Evolutionary conservation across 257 asterid genomes (phyloP).

Genomic region (Craterostigma plantagineum): DNA sequence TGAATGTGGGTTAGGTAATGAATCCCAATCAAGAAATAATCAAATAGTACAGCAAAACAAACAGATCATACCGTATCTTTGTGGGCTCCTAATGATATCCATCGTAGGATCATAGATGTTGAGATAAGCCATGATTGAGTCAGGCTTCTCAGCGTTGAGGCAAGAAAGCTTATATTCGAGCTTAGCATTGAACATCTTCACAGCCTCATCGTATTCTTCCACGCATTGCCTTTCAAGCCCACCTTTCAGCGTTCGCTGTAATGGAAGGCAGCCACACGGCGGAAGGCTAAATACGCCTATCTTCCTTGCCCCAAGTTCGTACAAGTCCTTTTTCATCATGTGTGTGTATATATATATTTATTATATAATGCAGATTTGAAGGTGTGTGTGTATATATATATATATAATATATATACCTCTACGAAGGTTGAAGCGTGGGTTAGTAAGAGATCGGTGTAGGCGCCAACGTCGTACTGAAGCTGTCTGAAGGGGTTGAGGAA

Average conservation of each 20-base stretch:
- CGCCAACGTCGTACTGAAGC: conserved; percentile 20
- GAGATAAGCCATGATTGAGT: conserved; percentile 21
- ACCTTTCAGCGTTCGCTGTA: conserved; percentile 30
- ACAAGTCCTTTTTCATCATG: conserved; percentile 28
- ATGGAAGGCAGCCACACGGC: conserved; percentile 35
- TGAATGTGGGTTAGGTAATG: too few species aligned
- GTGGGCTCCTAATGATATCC: conserved; percentile 27
- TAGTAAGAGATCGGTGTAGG: conserved; percentile 47
- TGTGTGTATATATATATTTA: too few species aligned
- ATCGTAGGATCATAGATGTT: conserved; percentile 23
- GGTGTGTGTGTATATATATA: too few species aligned
- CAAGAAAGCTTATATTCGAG: conserved; percentile 14
- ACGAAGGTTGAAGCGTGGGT: conserved; percentile 36
- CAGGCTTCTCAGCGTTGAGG: conserved; percentile 16
- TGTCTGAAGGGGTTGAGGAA: conserved; percentile 28
- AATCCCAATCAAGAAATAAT: too few species aligned
- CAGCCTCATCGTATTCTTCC: conserved; percentile 20
- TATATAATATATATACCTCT: conserved; percentile 16
- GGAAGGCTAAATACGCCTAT: conserved; percentile 20
- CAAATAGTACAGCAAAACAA: too few species aligned
- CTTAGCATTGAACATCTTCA: conserved; percentile 18
- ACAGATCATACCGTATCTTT: conserved; percentile 18
- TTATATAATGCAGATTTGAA: too few species aligned
- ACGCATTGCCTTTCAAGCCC: conserved; percentile 10
- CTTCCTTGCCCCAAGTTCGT: conserved; percentile 32